Evolutionary conservation across 257 asterid genomes (phyloP), one percentile per base, ranked within the genome.

Genomic region (Striga asiatica): DNA sequence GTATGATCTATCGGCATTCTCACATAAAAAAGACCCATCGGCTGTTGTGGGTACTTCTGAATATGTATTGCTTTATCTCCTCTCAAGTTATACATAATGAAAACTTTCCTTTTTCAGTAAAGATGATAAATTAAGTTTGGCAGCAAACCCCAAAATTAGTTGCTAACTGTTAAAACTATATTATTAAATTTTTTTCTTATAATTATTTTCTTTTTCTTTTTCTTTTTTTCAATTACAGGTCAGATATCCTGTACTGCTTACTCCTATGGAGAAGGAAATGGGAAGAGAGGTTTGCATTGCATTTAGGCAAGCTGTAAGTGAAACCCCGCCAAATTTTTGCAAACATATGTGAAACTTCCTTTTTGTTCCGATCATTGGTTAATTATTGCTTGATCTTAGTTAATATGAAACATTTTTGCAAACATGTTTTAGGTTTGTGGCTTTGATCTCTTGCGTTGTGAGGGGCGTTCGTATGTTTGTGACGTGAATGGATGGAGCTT

Each of bases 401-500:
- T 52, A 58, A n/a, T 34, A 17, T 6, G 34, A 20, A 51, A 20
- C 20, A 34, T 9, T 61, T 11, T 50, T 16, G 31, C 49, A 50
- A 45, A 18, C 58, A 31, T 60, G 38, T 71, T 66, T 61, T 82
- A 91, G 98, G 98, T 91, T 67, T 91, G 98, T 75, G 98, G 98
- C 48, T 91, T 91, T 65, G 98, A 91, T 75, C 95, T 91, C 65
- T 79, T 91, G 79, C 96, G 98, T 39, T 84, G 89, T 47, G 98
- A 80, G 69, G 98, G 98, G 32, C 88, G 94, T 45, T 91, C 98
- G 60, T 91, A 86, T 75, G 96, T 91, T 56, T 89, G 96, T 75
- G 98, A 86, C 71, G 96, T 91, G 65, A 91, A 91, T 64, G 98
- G 98, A 38, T 91, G 96, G 96, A 86, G 98, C 77, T 91, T 91